Evolutionary conservation across 768 basidiomycete species (phyloP).

Genomic region (Podaxis rugospora): DNA sequence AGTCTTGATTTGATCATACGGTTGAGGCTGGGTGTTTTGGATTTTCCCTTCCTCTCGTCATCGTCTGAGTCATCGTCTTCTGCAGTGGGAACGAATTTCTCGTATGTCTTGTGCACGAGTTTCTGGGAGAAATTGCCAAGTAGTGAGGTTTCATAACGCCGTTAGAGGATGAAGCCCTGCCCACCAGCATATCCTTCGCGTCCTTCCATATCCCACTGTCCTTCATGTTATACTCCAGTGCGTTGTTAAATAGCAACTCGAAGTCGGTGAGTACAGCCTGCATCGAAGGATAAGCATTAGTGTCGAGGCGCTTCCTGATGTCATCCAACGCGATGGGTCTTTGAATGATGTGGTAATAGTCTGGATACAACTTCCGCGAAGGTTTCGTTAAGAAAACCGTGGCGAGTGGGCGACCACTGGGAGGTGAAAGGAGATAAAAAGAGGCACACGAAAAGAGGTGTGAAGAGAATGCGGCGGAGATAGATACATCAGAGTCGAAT

Average conservation of each 20-base stretch:
- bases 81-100: conserved; percentile 38
- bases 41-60: conserved; percentile 40
- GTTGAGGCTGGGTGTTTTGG: conserved; percentile 59
- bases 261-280: conserved; percentile 68
- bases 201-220: conserved; percentile 77
- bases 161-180: conserved; percentile 22
- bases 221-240: conserved; percentile 77
- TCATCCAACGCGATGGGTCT: conserved; percentile 85
- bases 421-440: conserved; percentile 16
- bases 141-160: conserved; percentile 1
- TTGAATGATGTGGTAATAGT: conserved; percentile 81
- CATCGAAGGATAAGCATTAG: conserved; percentile 53
- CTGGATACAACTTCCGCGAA: conserved; percentile 70
- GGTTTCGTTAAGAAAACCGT: conserved; percentile 66
- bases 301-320: conserved; percentile 76
- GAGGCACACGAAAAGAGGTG: conserved; percentile 11
- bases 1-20: conserved; percentile 65
- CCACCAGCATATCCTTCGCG: conserved; percentile 77
- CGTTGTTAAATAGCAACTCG: conserved; percentile 76
- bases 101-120: conserved; percentile 45
- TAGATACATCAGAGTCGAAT: conserved; percentile 27
- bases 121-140: conserved; percentile 29
- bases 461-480: conserved; percentile 18
- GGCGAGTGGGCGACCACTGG: conserved; percentile 62
- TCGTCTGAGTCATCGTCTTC: conserved; percentile 33